phyloP scores from a whole-genome alignment of 805 yeast species.

The Saturnispora mendoncae region DNA sequence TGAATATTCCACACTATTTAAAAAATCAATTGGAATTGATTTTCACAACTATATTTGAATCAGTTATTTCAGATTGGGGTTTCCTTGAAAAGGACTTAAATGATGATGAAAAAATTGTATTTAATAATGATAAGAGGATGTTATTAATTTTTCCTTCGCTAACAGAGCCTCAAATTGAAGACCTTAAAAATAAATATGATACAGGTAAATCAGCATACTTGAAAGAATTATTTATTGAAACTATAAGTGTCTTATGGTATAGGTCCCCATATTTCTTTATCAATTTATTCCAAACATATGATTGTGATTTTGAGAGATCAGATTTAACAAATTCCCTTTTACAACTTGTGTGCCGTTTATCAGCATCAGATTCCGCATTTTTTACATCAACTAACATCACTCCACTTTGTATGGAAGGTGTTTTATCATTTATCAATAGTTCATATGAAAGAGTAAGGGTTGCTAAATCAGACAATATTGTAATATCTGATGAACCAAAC shows the following conservation, averaged over 20 bases:
- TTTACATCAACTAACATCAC: constrained; percentile 82
- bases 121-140: constrained; percentile 23
- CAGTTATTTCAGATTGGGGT: constrained; percentile 22
- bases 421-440: constrained; percentile 60
- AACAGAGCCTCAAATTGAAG: constrained; percentile 23
- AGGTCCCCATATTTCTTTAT: constrained; percentile 73
- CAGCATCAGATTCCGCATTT: constrained; percentile 78
- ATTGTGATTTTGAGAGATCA: constrained; percentile 80
- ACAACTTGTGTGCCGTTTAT: constrained; percentile 62
- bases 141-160: constrained; percentile 20
- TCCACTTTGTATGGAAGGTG: constrained; percentile 85
- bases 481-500: constrained; percentile 17
- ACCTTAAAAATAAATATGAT: constrained; percentile 32
- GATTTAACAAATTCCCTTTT: constrained; percentile 65
- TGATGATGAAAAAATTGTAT: constrained; percentile 23
- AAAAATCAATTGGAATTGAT: constrained; percentile 78
- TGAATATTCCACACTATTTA: constrained; percentile 54
- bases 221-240: constrained; percentile 78
- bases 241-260: constrained; percentile 72
- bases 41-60: constrained; percentile 50
- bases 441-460: constrained; percentile 43
- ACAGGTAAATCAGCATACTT: constrained; percentile 38
- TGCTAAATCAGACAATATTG: constrained; percentile 21
- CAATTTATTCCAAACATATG: constrained; percentile 70
- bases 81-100: constrained; percentile 23